Percentiles rank a stretch among this genome's conserved stretches.
Evolutionary conservation across 306 rosid species (phyloP).

Genomic region (Adenanthera pavonina): DNA sequence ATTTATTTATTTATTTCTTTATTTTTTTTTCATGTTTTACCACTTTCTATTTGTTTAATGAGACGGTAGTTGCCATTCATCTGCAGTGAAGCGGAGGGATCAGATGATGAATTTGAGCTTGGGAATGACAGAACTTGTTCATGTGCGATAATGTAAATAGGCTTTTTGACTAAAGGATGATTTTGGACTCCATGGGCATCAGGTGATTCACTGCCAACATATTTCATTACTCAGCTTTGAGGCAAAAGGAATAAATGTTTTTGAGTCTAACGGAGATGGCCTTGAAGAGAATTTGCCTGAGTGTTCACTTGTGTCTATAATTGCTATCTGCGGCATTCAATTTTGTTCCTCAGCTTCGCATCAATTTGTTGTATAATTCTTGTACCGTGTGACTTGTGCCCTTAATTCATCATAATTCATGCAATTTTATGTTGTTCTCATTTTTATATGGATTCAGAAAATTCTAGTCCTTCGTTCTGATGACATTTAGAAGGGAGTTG

Average conservation of each 20-base stretch:
- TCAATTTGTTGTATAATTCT: slow-evolving; percentile 60
- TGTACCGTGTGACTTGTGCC: slow-evolving; percentile 59
- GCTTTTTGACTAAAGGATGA: slow-evolving; percentile 37
- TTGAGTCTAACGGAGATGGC: slow-evolving; percentile 41
- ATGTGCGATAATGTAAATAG: slow-evolving; percentile 79
- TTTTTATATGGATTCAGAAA: neutral
- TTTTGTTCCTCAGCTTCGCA: slow-evolving; percentile 59
- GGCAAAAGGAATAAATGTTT: slow-evolving; percentile 46
- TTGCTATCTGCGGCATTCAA: slow-evolving; percentile 66
- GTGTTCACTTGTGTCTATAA: slow-evolving; percentile 57
- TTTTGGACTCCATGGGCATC: slow-evolving; percentile 44
- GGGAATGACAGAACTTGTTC: slow-evolving; percentile 81
- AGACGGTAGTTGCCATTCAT: slow-evolving; percentile 40
- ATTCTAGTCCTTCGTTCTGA: slow-evolving; percentile 36
- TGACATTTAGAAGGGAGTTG: slow-evolving; percentile 23
- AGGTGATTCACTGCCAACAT: slow-evolving; percentile 47
- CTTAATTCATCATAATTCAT: slow-evolving; percentile 55
- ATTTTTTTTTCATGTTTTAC: slow-evolving; percentile 10
- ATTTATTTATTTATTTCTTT: no score
- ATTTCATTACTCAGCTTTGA: slow-evolving; percentile 41
- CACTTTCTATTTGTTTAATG: slow-evolving; percentile 36
- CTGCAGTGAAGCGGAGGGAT: slow-evolving; percentile 82
- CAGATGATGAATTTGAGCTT: slow-evolving; percentile 77
- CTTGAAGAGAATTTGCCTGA: slow-evolving; percentile 37
- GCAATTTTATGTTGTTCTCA: slow-evolving; percentile 11